Evolutionary conservation across 1,284 basidiomycete genomes (phyloP).

Genomic region (Xanthoconium separans): DNA sequence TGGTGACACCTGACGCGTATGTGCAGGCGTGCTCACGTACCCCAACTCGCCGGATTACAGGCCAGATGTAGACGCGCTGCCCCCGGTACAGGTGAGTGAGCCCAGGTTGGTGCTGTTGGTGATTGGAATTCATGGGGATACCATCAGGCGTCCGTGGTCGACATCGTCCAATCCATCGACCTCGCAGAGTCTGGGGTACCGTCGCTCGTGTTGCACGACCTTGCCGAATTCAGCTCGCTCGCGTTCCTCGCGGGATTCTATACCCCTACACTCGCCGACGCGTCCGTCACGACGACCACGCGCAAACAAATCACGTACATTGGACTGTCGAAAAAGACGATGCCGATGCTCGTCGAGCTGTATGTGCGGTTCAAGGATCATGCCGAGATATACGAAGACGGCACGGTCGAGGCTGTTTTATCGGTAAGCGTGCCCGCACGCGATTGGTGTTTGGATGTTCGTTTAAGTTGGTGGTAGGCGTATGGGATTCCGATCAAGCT

Average conservation of each 20-base stretch:
- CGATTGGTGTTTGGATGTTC: neutral
- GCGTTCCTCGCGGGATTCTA: slow-evolving; percentile 82
- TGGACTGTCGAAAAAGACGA: slow-evolving; percentile 81
- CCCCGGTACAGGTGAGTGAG: slow-evolving; percentile 72
- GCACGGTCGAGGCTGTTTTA: slow-evolving; percentile 81
- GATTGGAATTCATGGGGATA: neutral
- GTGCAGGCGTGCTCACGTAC: slow-evolving; percentile 77
- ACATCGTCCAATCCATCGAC: slow-evolving; percentile 68
- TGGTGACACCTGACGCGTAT: neutral
- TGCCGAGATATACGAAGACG: slow-evolving; percentile 72
- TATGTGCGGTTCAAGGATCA: slow-evolving; percentile 62
- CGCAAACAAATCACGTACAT: slow-evolving; percentile 82
- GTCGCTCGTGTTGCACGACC: slow-evolving; percentile 75
- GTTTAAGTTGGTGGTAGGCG: slow-evolving; percentile 49
- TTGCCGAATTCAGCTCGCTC: slow-evolving; percentile 83
- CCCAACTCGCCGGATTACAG: slow-evolving; percentile 78
- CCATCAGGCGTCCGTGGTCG: slow-evolving; percentile 63
- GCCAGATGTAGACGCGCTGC: slow-evolving; percentile 81
- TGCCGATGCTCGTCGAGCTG: slow-evolving; percentile 78
- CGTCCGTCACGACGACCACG: slow-evolving; percentile 35
- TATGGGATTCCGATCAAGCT: slow-evolving; percentile 90
- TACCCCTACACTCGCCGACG: slow-evolving; percentile 25
- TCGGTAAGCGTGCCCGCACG: slow-evolving; percentile 55
- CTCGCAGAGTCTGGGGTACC: slow-evolving; percentile 59
- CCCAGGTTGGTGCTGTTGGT: neutral